phyloP scores from a whole-genome alignment of 805 yeast species.

The Wickerhamomyces hampshirensis region DNA sequence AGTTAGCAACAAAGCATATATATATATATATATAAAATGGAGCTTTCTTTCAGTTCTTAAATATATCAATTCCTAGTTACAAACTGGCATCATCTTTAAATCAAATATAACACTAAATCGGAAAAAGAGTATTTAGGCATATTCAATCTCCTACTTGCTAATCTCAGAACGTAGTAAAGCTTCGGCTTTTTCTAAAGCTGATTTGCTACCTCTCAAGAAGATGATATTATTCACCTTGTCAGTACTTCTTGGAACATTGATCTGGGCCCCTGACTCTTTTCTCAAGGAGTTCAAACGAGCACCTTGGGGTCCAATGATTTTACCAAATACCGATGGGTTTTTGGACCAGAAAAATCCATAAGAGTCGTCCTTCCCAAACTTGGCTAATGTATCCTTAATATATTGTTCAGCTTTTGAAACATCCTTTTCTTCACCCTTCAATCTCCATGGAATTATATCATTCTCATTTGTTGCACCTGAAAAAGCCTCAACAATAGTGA shows the following conservation, averaged over 20 bases:
- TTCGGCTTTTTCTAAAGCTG: slow-evolving; percentile 47
- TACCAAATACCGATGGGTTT: slow-evolving; percentile 44
- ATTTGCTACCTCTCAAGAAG: slow-evolving; percentile 55
- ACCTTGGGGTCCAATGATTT: slow-evolving; percentile 76
- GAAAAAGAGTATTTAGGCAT: no score
- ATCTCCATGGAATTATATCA: slow-evolving; percentile 59
- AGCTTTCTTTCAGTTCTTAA: no score
- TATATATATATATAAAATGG: no score
- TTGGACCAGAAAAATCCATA: slow-evolving; percentile 62
- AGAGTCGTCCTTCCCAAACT: slow-evolving; percentile 39
- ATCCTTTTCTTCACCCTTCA: slow-evolving; percentile 47
- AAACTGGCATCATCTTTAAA: no score
- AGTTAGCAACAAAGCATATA: no score
- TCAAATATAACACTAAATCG: no score
- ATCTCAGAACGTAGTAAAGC: slow-evolving; percentile 27
- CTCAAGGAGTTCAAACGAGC: slow-evolving; percentile 59
- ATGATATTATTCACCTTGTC: slow-evolving; percentile 51
- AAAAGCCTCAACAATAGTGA: slow-evolving; percentile 39
- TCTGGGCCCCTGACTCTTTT: slow-evolving; percentile 48
- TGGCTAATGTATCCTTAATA: slow-evolving; percentile 45
- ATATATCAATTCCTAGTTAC: no score
- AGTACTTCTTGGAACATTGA: slow-evolving; percentile 57
- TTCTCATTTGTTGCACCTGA: slow-evolving; percentile 23
- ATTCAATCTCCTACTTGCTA: slow-evolving; percentile 9
- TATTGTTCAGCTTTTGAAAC: slow-evolving; percentile 48